Percentiles rank a stretch among this genome's conserved stretches.
Conservation (phyloP, 305 asterid genomes). For the Fraxinus paxiana region DNA sequence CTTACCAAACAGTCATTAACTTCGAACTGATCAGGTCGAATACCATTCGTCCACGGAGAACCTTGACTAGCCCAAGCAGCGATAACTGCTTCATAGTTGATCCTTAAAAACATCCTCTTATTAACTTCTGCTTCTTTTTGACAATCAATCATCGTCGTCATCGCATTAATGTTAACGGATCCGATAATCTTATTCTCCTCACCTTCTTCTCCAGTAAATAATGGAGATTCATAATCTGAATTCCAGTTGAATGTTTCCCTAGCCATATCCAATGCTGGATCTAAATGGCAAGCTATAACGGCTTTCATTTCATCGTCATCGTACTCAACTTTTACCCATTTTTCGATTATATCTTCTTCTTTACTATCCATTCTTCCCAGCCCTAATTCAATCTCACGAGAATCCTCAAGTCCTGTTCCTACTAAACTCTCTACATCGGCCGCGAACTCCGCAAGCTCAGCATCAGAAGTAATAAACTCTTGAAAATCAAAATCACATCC, state of each 20-base stretch:
- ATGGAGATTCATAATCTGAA: conserved; percentile 23
- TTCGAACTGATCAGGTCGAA: conserved; percentile 37
- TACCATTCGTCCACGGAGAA: conserved; percentile 64
- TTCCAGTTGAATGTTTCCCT: conserved; percentile 39
- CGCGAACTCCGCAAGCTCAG: neutral
- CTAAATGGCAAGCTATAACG: conserved; percentile 41
- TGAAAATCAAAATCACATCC: conserved; percentile 33
- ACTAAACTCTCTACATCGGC: conserved; percentile 38
- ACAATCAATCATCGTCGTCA: neutral
- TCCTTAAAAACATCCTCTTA: conserved; percentile 41
- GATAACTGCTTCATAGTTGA: conserved; percentile 57
- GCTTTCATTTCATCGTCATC: conserved; percentile 38
- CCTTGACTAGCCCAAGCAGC: conserved; percentile 59
- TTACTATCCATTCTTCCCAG: neutral
- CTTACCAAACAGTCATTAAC: conserved; percentile 44
- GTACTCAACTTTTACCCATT: conserved; percentile 42
- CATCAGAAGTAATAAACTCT: neutral
- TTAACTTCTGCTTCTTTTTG: conserved; percentile 20
- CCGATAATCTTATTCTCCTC: neutral
- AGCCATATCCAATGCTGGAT: conserved; percentile 34
- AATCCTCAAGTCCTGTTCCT: conserved; percentile 31
- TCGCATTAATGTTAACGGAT: neutral
- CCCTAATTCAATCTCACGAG: neutral
- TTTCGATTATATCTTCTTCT: conserved; percentile 7
- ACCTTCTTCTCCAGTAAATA: conserved; percentile 10